Base-by-base conservation (phyloP, 1,284 basidiomycete genomes). In the Singerocomus inundabilis region DNA sequence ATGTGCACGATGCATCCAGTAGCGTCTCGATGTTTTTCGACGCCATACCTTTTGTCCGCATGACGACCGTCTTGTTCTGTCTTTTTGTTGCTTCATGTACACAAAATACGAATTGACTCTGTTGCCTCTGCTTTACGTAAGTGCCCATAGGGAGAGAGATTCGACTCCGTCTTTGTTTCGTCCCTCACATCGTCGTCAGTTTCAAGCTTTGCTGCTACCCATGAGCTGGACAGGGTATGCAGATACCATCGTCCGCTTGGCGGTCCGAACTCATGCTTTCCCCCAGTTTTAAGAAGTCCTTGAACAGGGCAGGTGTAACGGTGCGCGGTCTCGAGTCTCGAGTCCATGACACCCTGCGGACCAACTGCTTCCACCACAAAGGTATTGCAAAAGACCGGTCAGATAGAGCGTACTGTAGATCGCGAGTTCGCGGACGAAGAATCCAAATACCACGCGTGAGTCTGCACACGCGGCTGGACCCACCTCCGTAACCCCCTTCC, bases 371-470 rank as follows among this genome's bases (percentile, higher is more conserved):
- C 42, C 25, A 21, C n/a, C 18, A 18, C 8, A 50, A 56, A 91
- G 88, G 80, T 96, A 63, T 81, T 95, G 71, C 93, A 96, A 77
- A 96, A 96, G 83, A 98, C 95, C 1, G 95, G 95, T 52, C 94
- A 98, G 72, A 91, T 99, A 51, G 96, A 99, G 68, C 80, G 93
- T 29, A 99, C 96, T 0, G 82, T 98, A 26, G 96, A 99, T 71
- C 77, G 89, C 49, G 94, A 98, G 66, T 99, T 98, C 68, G 79
- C 87, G 29, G 89, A 96, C 52, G 93, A 98, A 70, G 93, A 97
- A 68, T 81, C 84, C 43, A 93, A 93, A 67, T 99, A 87, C 77
- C 84, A 86, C 71, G 82, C 80, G 88, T 94, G 73, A 69, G 93
- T 80, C 24, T 18, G 26, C 25, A 33, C 37, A 21, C 28, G 35